Percentiles rank a stretch among this genome's conserved stretches.
Evolutionary conservation across 179 eudicot genomes (phyloP).

Genomic region (Beta lomatogona): DNA sequence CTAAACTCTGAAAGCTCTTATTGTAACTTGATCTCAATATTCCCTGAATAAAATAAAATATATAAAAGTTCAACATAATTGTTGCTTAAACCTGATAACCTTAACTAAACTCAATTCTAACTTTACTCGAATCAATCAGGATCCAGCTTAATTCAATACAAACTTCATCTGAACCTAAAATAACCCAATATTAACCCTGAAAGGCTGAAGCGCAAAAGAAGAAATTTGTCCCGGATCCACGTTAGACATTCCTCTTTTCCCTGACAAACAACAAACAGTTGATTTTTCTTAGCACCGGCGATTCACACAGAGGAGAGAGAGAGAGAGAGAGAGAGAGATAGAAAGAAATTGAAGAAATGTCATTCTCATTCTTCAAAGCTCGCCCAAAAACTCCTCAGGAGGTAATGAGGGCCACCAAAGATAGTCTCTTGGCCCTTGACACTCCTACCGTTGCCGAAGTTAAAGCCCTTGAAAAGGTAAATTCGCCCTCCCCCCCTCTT

Average conservation of each 20-base stretch:
- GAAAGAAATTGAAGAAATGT: conserved; percentile 41
- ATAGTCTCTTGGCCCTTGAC: conserved; percentile 77
- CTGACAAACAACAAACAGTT: neutral
- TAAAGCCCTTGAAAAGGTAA: conserved; percentile 92
- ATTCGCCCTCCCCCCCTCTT: no score
- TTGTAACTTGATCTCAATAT: no score
- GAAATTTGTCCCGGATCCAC: neutral
- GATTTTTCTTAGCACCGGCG: neutral
- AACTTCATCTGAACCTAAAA: no score
- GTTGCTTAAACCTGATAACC: no score
- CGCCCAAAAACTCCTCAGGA: conserved; percentile 79
- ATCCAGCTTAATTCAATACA: no score
- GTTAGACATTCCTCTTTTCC: conserved; percentile 8
- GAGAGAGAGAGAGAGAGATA: neutral
- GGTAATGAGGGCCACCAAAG: conserved; percentile 69
- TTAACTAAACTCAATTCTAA: no score
- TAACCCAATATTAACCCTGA: no score
- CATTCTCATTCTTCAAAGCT: conserved; percentile 93
- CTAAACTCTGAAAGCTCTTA: no score
- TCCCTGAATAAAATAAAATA: no score
- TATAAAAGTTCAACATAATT: no score
- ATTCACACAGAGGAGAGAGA: conserved; percentile 10
- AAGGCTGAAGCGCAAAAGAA: neutral
- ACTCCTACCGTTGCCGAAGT: conserved; percentile 78
- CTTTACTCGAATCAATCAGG: fast-evolving